These are phyloP conservation scores for Apostasia shenzhenica DNA, from an alignment of 106 monocot species.

Conservation along the genomic window DNA sequence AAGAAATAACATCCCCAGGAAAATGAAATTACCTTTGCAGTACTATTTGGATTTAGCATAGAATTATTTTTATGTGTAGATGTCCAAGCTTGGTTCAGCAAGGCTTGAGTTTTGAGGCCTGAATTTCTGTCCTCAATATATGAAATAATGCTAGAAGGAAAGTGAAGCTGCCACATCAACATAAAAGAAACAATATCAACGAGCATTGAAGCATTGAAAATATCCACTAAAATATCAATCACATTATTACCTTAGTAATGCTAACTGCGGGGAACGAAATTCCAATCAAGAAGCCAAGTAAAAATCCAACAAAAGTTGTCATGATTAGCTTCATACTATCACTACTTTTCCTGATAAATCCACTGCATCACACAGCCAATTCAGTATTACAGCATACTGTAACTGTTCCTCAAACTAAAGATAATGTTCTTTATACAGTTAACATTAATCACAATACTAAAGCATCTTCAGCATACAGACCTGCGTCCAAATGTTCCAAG, in stretches of 20 bases:
- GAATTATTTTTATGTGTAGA: slow-evolving; percentile 14
- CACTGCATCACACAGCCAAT: slow-evolving; percentile 13
- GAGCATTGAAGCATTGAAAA: not conserved
- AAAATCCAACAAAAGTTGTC: slow-evolving; percentile 31
- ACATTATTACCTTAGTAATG: slow-evolving; percentile 22
- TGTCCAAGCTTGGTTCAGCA: slow-evolving; percentile 30
- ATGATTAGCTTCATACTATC: slow-evolving; percentile 28
- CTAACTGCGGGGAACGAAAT: slow-evolving; percentile 28
- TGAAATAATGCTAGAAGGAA: slow-evolving; percentile 28
- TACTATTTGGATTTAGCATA: slow-evolving; percentile 5
- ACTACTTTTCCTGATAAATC: slow-evolving; percentile 25
- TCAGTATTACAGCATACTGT: not conserved
- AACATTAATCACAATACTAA: not conserved
- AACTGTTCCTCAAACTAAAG: not conserved
- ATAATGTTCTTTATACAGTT: not conserved
- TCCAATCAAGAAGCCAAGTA: slow-evolving; percentile 47
- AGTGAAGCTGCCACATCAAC: slow-evolving; percentile 19
- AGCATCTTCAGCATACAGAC: slow-evolving; percentile 3
- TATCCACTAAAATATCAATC: not conserved
- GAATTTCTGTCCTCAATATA: slow-evolving; percentile 34
- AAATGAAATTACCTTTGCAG: slow-evolving; percentile 14
- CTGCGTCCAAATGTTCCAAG: slow-evolving; percentile 24
- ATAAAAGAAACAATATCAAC: not conserved
- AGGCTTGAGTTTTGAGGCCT: slow-evolving; percentile 22
- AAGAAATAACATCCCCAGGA: not conserved